phyloP scores from a whole-genome alignment of 306 rosid genomes.

The Mimosa pudica region DNA sequence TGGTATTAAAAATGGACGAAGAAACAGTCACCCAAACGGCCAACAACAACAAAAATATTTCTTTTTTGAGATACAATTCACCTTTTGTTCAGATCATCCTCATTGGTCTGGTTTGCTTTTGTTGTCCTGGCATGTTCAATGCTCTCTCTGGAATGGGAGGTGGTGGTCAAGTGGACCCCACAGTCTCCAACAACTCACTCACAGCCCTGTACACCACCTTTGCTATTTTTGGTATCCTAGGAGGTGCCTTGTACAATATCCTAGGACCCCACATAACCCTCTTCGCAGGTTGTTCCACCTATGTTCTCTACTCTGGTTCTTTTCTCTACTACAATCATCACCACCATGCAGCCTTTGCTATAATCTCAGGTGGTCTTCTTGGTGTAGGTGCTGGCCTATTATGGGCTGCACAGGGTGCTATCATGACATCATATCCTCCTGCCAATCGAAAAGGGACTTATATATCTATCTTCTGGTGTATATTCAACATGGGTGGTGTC shows the following conservation, averaged over 20 bases:
- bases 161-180: slow-evolving; percentile 77
- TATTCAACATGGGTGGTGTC: slow-evolving; percentile 94
- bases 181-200: slow-evolving; percentile 74
- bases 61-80: slow-evolving; percentile 68
- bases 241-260: slow-evolving; percentile 93
- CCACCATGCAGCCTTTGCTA: slow-evolving; percentile 63
- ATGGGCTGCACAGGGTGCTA: slow-evolving; percentile 91
- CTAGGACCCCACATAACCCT: slow-evolving; percentile 88
- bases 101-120: slow-evolving; percentile 82
- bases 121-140: slow-evolving; percentile 96
- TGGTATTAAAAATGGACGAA: slow-evolving; percentile 53
- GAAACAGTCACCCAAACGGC: slow-evolving; percentile 34
- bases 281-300: slow-evolving; percentile 72
- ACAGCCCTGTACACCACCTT: slow-evolving; percentile 81
- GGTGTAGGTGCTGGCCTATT: slow-evolving; percentile 87
- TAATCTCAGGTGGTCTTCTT: slow-evolving; percentile 66
- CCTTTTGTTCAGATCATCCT: slow-evolving; percentile 65
- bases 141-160: slow-evolving; percentile 96
- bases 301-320: slow-evolving; percentile 79
- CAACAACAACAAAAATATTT: not conserved
- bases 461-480: slow-evolving; percentile 82
- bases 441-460: slow-evolving; percentile 73
- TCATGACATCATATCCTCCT: slow-evolving; percentile 93
- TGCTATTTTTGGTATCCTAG: slow-evolving; percentile 81
- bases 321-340: slow-evolving; percentile 90